Percentiles rank a stretch among this genome's conserved stretches.
These are phyloP conservation scores for Willaertia magna DNA, from an alignment of 208 protist genomes.

Conservation along the genomic window DNA sequence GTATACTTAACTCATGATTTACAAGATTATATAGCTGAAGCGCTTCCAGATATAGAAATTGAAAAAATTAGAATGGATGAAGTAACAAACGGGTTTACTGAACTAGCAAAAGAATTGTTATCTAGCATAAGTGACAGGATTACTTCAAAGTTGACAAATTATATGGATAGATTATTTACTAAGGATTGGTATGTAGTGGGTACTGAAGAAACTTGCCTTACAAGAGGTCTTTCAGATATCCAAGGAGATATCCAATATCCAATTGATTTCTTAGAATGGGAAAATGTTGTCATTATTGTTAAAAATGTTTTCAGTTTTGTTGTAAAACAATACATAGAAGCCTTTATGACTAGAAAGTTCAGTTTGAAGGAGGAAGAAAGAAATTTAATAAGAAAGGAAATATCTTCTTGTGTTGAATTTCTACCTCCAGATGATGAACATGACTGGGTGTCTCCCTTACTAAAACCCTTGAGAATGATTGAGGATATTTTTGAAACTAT, in stretches of 20 bases:
- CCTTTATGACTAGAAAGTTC: neutral
- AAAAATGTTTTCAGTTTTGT: neutral
- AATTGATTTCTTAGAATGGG: neutral
- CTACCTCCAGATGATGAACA: neutral
- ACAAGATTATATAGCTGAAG: neutral
- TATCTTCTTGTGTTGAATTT: neutral
- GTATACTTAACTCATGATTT: neutral
- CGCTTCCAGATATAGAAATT: neutral
- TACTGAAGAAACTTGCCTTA: neutral
- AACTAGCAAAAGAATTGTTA: neutral
- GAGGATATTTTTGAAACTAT: neutral
- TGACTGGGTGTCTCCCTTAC: neutral
- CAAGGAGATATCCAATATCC: neutral
- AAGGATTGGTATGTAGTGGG: neutral
- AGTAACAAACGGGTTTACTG: neutral
- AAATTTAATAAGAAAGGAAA: neutral
- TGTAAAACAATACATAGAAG: neutral
- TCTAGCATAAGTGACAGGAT: neutral
- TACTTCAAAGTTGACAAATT: neutral
- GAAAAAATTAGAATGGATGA: neutral
- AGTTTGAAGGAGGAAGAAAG: neutral
- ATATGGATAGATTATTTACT: neutral
- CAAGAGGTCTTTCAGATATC: neutral
- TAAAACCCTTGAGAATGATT: neutral
- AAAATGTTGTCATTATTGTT: neutral